Base-by-base conservation (phyloP, 805 yeast genomes). In the Brettanomyces bruxellensis region DNA sequence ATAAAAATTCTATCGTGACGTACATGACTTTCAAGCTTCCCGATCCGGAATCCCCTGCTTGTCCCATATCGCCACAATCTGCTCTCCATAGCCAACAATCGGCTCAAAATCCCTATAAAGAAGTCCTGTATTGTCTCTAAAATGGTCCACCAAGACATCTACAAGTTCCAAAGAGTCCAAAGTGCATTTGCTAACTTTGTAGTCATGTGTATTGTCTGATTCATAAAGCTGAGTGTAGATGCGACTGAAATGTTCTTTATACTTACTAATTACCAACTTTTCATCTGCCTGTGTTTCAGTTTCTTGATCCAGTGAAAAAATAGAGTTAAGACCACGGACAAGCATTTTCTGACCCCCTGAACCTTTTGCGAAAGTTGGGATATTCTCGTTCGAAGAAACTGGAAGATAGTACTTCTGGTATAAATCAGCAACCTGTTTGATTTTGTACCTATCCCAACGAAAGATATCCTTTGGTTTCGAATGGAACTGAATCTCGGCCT, bases 361-460 rank as follows among this genome's bases (percentile, higher is more conserved):
- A 7, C 14, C 13, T 41, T 36, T 22, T 4, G n/a, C 18, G 13
- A 25, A n/a, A 4, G 2, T 34, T n/a, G 43, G 13, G 24, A 40
- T 34, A 34, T 36, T 36, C 12, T 44, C 40, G 23, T 37, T 39
- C 18, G 25, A 34, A 4, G 37, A 30, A 8, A 24, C 14, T 13
- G 47, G 50, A 41, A 50, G 32, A 46, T 42, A 43, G 36, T 58
- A 59, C 8, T 67, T 67, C 44, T 68, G 62, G 44, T 75, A 68
- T 79, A 83, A 76, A 23, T 70, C 64, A 25, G 80, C 58, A 58
- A 79, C 83, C 25, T 66, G 59, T 4, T 68, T 67, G 3, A 72
- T 66, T 46, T 73, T 66, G 2, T 56, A 54, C n/a, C 71, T 71
- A 38, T 69, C 63, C 83, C 87, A 78, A 12, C 61, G 57, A 9